Evolutionary conservation across 2,329 filamentous ascomycete genomes (phyloP).

Genomic region (Colletotrichum siamense): DNA sequence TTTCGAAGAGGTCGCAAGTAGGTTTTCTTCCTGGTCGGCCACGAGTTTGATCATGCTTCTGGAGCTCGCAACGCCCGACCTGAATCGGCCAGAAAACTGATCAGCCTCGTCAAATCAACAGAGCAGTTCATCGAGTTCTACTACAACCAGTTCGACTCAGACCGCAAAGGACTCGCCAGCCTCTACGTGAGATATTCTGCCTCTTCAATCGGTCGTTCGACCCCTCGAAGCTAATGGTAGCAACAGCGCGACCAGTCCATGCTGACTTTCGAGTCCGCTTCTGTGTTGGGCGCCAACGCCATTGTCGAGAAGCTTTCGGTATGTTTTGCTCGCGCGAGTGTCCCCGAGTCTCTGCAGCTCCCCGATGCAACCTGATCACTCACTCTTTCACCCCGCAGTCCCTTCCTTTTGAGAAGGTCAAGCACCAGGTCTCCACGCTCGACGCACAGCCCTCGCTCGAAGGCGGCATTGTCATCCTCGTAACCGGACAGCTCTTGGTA

Average conservation of each 20-base stretch:
- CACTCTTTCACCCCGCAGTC: slow-evolving; percentile 25
- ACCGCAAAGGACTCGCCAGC: slow-evolving; percentile 66
- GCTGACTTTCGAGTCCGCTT: slow-evolving; percentile 86
- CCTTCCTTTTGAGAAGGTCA: slow-evolving; percentile 82
- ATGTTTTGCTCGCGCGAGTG: slow-evolving; percentile 35
- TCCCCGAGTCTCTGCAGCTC: neutral
- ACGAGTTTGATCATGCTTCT: neutral
- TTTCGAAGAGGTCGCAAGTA: slow-evolving; percentile 54
- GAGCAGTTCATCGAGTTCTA: slow-evolving; percentile 91
- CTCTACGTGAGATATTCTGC: slow-evolving; percentile 76
- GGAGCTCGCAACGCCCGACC: neutral
- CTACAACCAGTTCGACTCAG: slow-evolving; percentile 83
- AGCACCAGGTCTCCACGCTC: slow-evolving; percentile 77
- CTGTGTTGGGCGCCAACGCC: slow-evolving; percentile 63
- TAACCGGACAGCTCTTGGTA: slow-evolving; percentile 87
- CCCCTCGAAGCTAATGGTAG: neutral
- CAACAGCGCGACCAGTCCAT: slow-evolving; percentile 80
- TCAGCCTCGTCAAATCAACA: slow-evolving; percentile 39
- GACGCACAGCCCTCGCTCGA: slow-evolving; percentile 81
- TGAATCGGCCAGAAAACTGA: neutral
- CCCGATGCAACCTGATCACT: neutral
- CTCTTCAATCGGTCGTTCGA: neutral
- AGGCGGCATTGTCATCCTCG: slow-evolving; percentile 81
- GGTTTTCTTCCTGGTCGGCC: slow-evolving; percentile 26
- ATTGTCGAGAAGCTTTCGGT: slow-evolving; percentile 88